A percentile compares a stretch with the other conserved stretches of the same genome.
Evolutionary conservation across 306 rosid species (phyloP).

Genomic region (Senna siamea): DNA sequence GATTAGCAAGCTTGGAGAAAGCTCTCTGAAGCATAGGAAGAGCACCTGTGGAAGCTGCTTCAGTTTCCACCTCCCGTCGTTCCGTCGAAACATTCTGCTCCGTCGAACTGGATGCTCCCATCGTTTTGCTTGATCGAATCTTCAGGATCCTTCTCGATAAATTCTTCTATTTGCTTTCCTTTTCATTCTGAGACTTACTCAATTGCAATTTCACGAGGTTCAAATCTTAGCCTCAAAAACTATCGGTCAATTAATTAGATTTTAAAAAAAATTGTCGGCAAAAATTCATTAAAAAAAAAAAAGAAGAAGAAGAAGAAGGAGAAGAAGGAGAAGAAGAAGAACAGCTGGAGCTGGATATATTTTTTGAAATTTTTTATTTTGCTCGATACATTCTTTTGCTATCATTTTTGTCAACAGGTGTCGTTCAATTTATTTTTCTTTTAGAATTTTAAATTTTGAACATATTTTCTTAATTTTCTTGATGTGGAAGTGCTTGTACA

Average conservation of each 20-base stretch:
- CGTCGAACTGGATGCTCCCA: constrained; percentile 86
- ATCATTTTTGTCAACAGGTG: too few species aligned
- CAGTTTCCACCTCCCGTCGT: constrained; percentile 65
- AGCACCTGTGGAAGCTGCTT: constrained; percentile 78
- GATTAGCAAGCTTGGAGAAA: constrained; percentile 67
- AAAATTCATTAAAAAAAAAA: too few species aligned
- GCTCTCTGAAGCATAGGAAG: constrained; percentile 73
- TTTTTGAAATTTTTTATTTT: too few species aligned
- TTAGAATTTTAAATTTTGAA: too few species aligned
- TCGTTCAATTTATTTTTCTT: too few species aligned
- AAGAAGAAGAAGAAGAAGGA: too few species aligned
- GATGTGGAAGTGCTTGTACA: too few species aligned
- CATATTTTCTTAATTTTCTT: too few species aligned
- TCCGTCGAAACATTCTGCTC: constrained; percentile 56
- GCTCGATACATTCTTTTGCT: too few species aligned
- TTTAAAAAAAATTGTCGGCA: too few species aligned
- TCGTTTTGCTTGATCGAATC: constrained; percentile 25
- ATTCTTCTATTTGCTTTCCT: not conserved
- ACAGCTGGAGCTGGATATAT: too few species aligned
- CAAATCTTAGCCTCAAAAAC: not conserved
- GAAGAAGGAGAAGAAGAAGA: too few species aligned
- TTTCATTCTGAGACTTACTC: not conserved
- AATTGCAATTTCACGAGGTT: not conserved
- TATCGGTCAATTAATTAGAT: not conserved
- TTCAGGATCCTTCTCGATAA: not conserved